phyloP scores from a whole-genome alignment of 495 filamentous ascomycete genomes.

The Neurospora sp. region DNA sequence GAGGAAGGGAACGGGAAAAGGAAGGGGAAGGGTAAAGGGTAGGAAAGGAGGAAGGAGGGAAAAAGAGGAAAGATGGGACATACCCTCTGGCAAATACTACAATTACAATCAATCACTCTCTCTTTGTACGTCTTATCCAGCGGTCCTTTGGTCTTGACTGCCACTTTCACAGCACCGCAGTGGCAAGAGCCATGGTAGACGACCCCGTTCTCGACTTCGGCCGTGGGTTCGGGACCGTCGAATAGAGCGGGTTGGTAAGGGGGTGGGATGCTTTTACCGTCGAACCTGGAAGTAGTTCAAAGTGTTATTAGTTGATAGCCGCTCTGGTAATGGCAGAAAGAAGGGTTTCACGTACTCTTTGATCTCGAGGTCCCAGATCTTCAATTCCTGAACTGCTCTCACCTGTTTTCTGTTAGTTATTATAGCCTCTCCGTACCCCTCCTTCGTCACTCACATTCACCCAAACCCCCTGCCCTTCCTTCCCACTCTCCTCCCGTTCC shows the following conservation, averaged over 20 bases:
- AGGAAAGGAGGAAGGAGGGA: no score
- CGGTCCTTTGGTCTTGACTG: constrained; percentile 27
- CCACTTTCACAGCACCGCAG: constrained; percentile 37
- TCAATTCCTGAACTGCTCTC: constrained; percentile 25
- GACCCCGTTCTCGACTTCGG: constrained; percentile 25
- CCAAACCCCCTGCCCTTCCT: not conserved
- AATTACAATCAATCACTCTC: constrained; percentile 29
- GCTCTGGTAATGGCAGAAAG: no score
- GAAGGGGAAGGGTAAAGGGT: not conserved
- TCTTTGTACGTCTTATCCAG: constrained; percentile 18
- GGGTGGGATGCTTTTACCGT: constrained; percentile 22
- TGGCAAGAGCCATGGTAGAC: constrained; percentile 42
- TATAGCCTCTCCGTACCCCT: no score
- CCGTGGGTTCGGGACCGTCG: constrained; percentile 29
- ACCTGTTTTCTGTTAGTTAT: no score
- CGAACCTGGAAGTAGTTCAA: no score
- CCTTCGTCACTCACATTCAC: no score
- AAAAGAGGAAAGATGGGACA: not conserved
- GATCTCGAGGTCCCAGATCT: constrained; percentile 23
- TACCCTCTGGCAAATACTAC: constrained; percentile 35
- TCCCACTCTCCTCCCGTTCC: not conserved
- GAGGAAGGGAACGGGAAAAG: not conserved
- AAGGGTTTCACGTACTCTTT: no score
- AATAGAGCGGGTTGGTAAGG: constrained; percentile 24
- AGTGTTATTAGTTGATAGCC: no score